Evolutionary conservation across 202 grass and related monocot species (phyloP).

Genomic region (Setaria italica): DNA sequence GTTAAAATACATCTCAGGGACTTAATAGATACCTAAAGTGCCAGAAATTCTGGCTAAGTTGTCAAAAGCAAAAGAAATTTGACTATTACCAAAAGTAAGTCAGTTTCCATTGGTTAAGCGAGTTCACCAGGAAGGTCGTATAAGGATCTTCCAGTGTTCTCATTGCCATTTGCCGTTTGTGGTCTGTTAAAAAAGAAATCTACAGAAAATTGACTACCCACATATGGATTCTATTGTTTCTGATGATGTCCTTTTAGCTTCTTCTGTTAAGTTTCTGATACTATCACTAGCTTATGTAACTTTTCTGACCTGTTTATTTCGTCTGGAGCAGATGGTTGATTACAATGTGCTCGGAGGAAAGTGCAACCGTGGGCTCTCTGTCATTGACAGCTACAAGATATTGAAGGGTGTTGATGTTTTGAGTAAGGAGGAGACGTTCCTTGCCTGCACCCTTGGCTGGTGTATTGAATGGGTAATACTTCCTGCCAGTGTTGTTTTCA

Average conservation of each 20-base stretch:
- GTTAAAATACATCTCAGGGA: background rate
- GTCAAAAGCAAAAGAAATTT: background rate
- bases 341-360: slow-evolving; percentile 97
- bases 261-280: slow-evolving; percentile 19
- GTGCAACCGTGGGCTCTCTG: slow-evolving; percentile 78
- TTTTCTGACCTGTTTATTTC: slow-evolving; percentile 39
- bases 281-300: background rate
- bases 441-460: slow-evolving; percentile 80
- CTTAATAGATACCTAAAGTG: background rate
- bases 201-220: background rate
- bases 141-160: slow-evolving; percentile 13
- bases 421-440: slow-evolving; percentile 64
- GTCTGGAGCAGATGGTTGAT: slow-evolving; percentile 81
- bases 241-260: slow-evolving; percentile 24
- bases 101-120: background rate
- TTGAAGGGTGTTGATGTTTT: slow-evolving; percentile 62
- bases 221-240: background rate
- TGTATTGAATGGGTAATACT: slow-evolving; percentile 84
- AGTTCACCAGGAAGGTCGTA: background rate
- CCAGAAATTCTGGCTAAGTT: slow-evolving; percentile 1
- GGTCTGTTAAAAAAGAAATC: background rate
- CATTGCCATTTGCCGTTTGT: slow-evolving; percentile 17
- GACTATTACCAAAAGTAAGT: background rate
- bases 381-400: slow-evolving; percentile 82
- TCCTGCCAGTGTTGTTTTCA: slow-evolving; percentile 33